Conservation (phyloP, 176 grass and related monocot genomes). For the Musa itinerans region DNA sequence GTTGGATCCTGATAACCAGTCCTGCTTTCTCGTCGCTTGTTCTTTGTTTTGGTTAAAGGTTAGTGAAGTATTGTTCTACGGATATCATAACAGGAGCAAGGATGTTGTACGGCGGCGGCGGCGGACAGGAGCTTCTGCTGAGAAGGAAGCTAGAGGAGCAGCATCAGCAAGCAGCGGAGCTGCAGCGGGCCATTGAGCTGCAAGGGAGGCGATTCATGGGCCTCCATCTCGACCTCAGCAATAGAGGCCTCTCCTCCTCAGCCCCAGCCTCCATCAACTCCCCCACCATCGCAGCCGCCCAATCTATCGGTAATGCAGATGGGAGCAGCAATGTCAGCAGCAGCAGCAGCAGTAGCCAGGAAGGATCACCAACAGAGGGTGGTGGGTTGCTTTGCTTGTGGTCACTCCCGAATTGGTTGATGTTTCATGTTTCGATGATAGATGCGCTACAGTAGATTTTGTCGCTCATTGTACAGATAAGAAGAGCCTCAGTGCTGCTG, state of each 20-base stretch:
- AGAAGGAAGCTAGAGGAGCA: slow-evolving; percentile 77
- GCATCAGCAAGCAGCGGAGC: slow-evolving; percentile 48
- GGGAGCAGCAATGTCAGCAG: not conserved
- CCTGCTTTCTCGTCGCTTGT: not conserved
- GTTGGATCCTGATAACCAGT: slow-evolving; percentile 19
- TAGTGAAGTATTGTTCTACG: not conserved
- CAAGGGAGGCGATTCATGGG: slow-evolving; percentile 25
- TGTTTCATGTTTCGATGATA: not conserved
- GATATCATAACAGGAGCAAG: slow-evolving; percentile 37
- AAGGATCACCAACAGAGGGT: not conserved
- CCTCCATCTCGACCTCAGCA: slow-evolving; percentile 30
- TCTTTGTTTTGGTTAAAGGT: not conserved
- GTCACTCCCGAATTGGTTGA: not conserved
- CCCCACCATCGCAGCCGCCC: not conserved
- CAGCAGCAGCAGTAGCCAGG: slow-evolving; percentile 8
- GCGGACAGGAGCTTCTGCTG: slow-evolving; percentile 42
- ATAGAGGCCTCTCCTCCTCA: not conserved
- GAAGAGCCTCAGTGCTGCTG: not conserved
- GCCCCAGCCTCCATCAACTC: slow-evolving; percentile 8
- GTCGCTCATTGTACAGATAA: not conserved
- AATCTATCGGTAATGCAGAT: not conserved
- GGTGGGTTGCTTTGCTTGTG: not conserved
- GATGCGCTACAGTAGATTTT: not conserved
- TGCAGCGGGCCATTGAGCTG: slow-evolving; percentile 35
- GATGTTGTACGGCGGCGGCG: slow-evolving; percentile 47